phyloP scores from a whole-genome alignment of 257 asterid genomes.

The Verbena officinalis region DNA sequence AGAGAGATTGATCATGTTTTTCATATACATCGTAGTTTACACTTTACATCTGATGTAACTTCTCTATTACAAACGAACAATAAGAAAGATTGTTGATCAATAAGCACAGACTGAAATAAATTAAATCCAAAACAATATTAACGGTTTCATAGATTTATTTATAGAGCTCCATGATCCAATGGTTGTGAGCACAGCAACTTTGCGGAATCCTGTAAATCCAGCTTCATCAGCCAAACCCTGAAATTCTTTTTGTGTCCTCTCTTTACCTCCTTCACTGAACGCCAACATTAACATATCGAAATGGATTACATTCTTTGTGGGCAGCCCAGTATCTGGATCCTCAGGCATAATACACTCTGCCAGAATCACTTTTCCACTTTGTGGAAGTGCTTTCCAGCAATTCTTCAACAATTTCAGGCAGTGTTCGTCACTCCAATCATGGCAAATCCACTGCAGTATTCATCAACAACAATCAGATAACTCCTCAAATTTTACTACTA shows the following conservation, averaged over 20 bases:
- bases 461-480: not conserved
- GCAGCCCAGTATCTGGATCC: slow-evolving; percentile 36
- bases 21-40: too few relatives aligned
- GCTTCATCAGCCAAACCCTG: slow-evolving; percentile 53
- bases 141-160: slow-evolving; percentile 27
- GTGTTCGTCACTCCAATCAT: slow-evolving; percentile 66
- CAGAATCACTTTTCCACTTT: slow-evolving; percentile 53
- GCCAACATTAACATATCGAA: slow-evolving; percentile 57
- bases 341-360: slow-evolving; percentile 52
- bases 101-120: too few relatives aligned
- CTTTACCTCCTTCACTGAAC: slow-evolving; percentile 60
- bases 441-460: slow-evolving; percentile 58
- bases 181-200: slow-evolving; percentile 43
- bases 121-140: too few relatives aligned
- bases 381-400: slow-evolving; percentile 51
- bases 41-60: too few relatives aligned
- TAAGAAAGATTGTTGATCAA: too few relatives aligned
- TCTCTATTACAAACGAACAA: too few relatives aligned
- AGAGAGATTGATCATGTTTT: too few relatives aligned
- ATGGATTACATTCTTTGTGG: slow-evolving; percentile 27
- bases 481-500: too few relatives aligned
- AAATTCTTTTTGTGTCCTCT: slow-evolving; percentile 55
- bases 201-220: slow-evolving; percentile 45
- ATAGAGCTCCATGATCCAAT: slow-evolving; percentile 59
- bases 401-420: slow-evolving; percentile 52